Evolutionary conservation across 2,329 filamentous ascomycete genomes (phyloP).

Genomic region (Fusarium odoratissimum): DNA sequence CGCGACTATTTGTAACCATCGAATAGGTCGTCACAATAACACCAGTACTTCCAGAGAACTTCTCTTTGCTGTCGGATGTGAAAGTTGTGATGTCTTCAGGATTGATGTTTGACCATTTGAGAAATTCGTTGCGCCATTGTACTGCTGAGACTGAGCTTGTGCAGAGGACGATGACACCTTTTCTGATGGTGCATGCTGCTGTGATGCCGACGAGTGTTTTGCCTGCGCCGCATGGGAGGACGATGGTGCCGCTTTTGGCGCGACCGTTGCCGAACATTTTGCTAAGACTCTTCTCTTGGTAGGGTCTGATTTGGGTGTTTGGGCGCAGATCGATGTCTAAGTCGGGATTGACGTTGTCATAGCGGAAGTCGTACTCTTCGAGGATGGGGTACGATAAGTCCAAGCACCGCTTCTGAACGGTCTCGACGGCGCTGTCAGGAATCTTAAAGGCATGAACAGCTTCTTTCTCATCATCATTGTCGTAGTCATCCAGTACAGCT

Average conservation of each 20-base stretch:
- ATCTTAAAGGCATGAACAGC: constrained; percentile 96
- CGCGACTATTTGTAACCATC: constrained; percentile 90
- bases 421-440: constrained; percentile 81
- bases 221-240: constrained; percentile 93
- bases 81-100: constrained; percentile 95
- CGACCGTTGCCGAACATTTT: constrained; percentile 99
- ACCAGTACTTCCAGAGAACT: constrained; percentile 83
- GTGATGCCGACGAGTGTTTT: constrained; percentile 99
- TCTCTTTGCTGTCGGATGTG: constrained; percentile 88
- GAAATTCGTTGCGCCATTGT: constrained; percentile 95
- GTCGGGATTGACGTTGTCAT: constrained; percentile 87
- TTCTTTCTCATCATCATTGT: constrained; percentile 86
- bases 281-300: constrained; percentile 96
- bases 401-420: constrained; percentile 88
- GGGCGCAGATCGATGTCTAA: constrained; percentile 93
- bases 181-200: constrained; percentile 98
- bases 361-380: constrained; percentile 97
- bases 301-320: constrained; percentile 88
- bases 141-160: constrained; percentile 98
- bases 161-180: constrained; percentile 94
- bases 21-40: constrained; percentile 98
- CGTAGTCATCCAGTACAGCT: constrained; percentile 60
- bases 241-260: constrained; percentile 97
- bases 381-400: constrained; percentile 87
- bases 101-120: constrained; percentile 97